Conservation (phyloP, 352 stramenopile genomes). For the Phytophthora europaea region DNA sequence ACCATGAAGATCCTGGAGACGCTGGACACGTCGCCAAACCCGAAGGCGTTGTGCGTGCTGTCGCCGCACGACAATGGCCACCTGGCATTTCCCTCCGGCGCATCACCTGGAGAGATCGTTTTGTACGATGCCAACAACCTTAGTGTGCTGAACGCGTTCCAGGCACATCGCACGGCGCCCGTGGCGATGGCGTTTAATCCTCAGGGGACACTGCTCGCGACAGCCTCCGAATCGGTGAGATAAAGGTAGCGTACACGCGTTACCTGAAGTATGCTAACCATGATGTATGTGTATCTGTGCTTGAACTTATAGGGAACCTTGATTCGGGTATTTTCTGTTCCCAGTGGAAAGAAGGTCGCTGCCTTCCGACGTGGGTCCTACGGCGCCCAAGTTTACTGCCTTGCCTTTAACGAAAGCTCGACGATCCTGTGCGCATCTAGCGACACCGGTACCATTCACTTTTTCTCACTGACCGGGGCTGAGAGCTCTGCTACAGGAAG, state of each 20-base stretch:
- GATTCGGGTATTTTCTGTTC: slow-evolving; percentile 97
- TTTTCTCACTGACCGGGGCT: slow-evolving; percentile 91
- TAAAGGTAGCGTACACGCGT: neutral
- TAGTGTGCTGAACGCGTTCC: slow-evolving; percentile 92
- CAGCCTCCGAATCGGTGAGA: slow-evolving; percentile 90
- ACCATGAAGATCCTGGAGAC: slow-evolving; percentile 95
- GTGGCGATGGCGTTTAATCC: slow-evolving; percentile 92
- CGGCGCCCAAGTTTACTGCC: slow-evolving; percentile 95
- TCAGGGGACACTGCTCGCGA: slow-evolving; percentile 89
- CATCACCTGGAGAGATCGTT: slow-evolving; percentile 89
- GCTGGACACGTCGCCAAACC: slow-evolving; percentile 91
- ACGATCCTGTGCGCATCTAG: slow-evolving; percentile 96
- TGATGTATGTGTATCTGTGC: neutral
- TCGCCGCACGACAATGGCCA: slow-evolving; percentile 90
- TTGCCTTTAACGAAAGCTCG: slow-evolving; percentile 96
- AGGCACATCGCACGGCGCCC: slow-evolving; percentile 88
- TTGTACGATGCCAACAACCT: slow-evolving; percentile 94
- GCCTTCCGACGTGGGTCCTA: slow-evolving; percentile 98
- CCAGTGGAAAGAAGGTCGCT: slow-evolving; percentile 89
- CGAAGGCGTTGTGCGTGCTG: slow-evolving; percentile 83
- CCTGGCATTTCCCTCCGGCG: slow-evolving; percentile 86
- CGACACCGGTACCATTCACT: slow-evolving; percentile 97
- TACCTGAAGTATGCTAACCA: slow-evolving; percentile 1
- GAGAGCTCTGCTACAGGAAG: slow-evolving; percentile 82
- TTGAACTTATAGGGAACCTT: slow-evolving; percentile 91